Conservation (phyloP, 495 filamentous ascomycete species). For the Evansstolkia leycettana region DNA sequence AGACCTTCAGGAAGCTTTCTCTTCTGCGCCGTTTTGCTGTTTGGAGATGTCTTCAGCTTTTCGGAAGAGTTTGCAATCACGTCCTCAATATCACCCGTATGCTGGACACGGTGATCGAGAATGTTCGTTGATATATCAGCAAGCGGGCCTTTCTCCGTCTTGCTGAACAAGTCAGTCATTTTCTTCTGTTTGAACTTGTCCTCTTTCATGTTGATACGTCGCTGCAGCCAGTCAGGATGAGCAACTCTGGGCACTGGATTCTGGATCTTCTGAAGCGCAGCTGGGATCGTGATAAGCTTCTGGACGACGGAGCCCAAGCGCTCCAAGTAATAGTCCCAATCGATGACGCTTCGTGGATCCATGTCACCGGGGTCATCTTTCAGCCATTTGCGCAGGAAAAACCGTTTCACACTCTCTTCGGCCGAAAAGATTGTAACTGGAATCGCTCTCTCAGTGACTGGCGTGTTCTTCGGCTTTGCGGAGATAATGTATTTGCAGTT, state of each 20-base stretch:
- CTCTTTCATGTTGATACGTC: constrained; percentile 85
- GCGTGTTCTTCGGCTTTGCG: constrained; percentile 69
- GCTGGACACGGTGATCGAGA: constrained; percentile 42
- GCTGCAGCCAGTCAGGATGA: constrained; percentile 94
- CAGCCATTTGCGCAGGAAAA: constrained; percentile 89
- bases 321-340: constrained; percentile 95
- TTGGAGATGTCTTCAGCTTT: constrained; percentile 57
- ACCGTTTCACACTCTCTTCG: constrained; percentile 71
- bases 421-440: constrained; percentile 97
- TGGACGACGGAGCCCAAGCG: constrained; percentile 93
- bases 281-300: constrained; percentile 97
- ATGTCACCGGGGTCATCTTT: constrained; percentile 88
- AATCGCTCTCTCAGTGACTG: constrained; percentile 88
- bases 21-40: constrained; percentile 59
- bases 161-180: constrained; percentile 85
- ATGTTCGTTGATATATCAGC: constrained; percentile 62
- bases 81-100: constrained; percentile 70
- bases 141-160: constrained; percentile 62
- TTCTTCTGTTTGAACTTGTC: constrained; percentile 98
- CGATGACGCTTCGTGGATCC: constrained; percentile 77
- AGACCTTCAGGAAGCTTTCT: constrained; percentile 66
- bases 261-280: constrained; percentile 83
- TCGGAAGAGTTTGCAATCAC: constrained; percentile 55
- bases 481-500: constrained; percentile 99
- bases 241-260: constrained; percentile 90